Base-by-base conservation (phyloP, 176 grass and related monocot genomes). In the Puccinellia tenuiflora region DNA sequence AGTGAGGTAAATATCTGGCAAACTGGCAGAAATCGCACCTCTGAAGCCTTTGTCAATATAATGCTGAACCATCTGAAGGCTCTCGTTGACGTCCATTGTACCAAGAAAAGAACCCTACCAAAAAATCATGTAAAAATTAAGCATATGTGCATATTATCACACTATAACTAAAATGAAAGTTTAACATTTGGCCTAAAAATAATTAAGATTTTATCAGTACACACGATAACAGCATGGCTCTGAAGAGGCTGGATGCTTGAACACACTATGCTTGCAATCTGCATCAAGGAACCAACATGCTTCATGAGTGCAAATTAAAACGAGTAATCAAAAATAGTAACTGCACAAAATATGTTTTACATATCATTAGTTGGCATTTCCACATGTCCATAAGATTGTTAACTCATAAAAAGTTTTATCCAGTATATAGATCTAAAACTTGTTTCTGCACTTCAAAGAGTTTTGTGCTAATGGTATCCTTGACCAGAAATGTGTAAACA, bases 171-270 rank as follows among this genome's bases (percentile, higher is more conserved):
- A 47, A 73, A 47, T 59, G 38, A 6, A 4, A 47, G 24, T 47
- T 73, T 18, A 73, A 73, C 42, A 64, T 73, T 26, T 29, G 22
- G 40, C 40, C 56, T 61, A 5, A 39, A 80, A 60, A 31, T 20
- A 60, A 2, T 38, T 37, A 81, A 75, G 15, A 69, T 33, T 2
- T 10, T 24, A 21, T 54, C 20, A 54, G 6, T 24, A 79, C 90
- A 39, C 76, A 95, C 96, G 5, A 86, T 79, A 43, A 88, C 46
- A 25, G 46, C 78, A 63, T 86, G 64, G 71, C 78, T 85, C 57
- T 95, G 88, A 73, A 95, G 89, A 85, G 96, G 92, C 61, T 98
- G 96, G 80, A 98, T 98, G 84, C 92, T 89, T 83, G 96, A 98
- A 87, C 75, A 68, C 29, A 95, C 85, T 85, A 91, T 98, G 86